These are phyloP conservation scores for Dactylellina sp. DNA, from an alignment of 2,329 filamentous ascomycete genomes.

Conservation along the genomic window DNA sequence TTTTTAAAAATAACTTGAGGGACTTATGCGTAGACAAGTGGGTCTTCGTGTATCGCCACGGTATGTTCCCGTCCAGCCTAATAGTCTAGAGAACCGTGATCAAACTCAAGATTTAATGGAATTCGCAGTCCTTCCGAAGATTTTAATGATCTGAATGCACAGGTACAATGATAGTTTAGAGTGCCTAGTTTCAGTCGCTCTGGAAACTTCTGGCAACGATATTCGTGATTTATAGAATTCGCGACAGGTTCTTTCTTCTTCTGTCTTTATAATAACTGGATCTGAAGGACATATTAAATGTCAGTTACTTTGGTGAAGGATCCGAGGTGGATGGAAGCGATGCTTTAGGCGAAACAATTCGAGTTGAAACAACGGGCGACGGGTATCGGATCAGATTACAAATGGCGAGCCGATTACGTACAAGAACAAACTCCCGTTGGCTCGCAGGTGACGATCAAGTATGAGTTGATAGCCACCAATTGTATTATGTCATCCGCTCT, in stretches of 20 bases:
- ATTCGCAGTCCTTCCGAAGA: not conserved
- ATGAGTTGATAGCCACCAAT: conserved; percentile 17
- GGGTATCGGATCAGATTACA: conserved; percentile 32
- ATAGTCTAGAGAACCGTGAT: not conserved
- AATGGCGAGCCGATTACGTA: conserved; percentile 39
- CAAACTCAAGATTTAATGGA: not conserved
- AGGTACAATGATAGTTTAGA: conserved; percentile 7
- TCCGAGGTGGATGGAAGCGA: no score
- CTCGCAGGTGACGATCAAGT: conserved; percentile 10
- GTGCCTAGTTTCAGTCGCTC: conserved; percentile 9
- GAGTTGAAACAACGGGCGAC: not conserved
- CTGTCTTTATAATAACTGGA: no score
- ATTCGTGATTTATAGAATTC: no score
- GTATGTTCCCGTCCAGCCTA: not conserved
- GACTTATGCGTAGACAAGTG: not conserved
- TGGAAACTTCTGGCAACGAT: not conserved
- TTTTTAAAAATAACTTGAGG: not conserved
- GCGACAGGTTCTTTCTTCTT: no score
- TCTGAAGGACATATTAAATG: no score
- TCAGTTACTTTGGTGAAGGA: no score
- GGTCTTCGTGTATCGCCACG: no score
- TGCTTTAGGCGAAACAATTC: not conserved
- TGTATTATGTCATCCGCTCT: conserved; percentile 36
- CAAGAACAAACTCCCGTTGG: conserved; percentile 14
- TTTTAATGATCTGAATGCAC: not conserved